Evolutionary conservation across 148 eudicot species (phyloP), one percentile per base, ranked within the genome.

Genomic region (Chenopodium album): DNA sequence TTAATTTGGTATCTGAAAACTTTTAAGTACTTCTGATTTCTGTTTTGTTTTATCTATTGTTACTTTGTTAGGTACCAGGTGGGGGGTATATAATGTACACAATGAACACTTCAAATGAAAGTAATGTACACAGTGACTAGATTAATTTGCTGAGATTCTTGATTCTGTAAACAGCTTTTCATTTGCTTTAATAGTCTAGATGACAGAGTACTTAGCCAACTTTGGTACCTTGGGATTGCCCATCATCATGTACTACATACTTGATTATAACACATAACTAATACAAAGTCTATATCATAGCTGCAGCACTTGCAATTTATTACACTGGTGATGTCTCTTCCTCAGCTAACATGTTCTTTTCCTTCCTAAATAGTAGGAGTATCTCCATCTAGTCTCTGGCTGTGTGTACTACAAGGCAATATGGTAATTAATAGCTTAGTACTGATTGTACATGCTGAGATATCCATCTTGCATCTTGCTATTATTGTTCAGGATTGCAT

Each of bases 391-490:
- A 67, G 50, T 59, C 23, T 68, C 50, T 76, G 52, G 72, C 64
- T 22, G 41, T 52, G 50, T 59, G 32, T 50, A 75, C 37, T 28
- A 71, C 82, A 17, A 62, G 76, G 34, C 71, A 4, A 60, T 2
- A 7, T 20, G 37, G 76, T n/a, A n/a, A 29, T 31, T 46, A 4
- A 2, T 64, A 10, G 37, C 64, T 66, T 71, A 84, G 86, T 80
- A 64, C 12, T 76, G 77, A 71, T 65, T 80, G 44, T 76, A 78
- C 83, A 63, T 71, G 26, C 37, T 80, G 83, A 71, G 11, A 80
- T 84, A 80, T 46, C 74, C 80, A 77, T 84, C 74, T 76, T 31
- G 41, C 56, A 76, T 34, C 83, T 66, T 81, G 46, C 41, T 81
- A 64, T 44, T 72, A 13, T 72, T 46, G 17, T 83, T 73, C 14